Percentiles rank a stretch among this genome's conserved stretches.
phyloP scores from a whole-genome alignment of 2,329 filamentous ascomycete genomes.

The Aulographum hederae region DNA sequence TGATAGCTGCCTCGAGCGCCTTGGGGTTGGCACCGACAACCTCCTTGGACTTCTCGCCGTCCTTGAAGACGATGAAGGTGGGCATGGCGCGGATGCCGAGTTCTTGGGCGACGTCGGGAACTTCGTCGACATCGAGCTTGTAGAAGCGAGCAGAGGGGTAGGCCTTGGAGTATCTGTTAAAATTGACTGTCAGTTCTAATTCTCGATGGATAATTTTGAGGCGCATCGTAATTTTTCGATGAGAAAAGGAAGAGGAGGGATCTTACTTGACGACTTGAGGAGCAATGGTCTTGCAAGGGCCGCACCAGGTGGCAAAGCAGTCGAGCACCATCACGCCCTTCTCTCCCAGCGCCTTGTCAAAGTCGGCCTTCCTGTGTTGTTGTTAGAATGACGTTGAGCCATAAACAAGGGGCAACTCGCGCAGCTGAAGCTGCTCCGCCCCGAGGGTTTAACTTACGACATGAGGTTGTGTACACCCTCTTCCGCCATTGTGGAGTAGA shows the following conservation, averaged over 20 bases:
- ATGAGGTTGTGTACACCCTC: slow-evolving; percentile 31
- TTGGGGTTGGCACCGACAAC: slow-evolving; percentile 67
- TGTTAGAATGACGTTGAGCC: neutral
- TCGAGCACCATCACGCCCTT: slow-evolving; percentile 59
- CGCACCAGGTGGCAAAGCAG: slow-evolving; percentile 82
- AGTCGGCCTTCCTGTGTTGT: slow-evolving; percentile 36
- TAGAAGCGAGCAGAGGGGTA: slow-evolving; percentile 52
- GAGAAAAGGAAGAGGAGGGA: too few species aligned
- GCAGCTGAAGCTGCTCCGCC: neutral
- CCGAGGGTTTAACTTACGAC: slow-evolving; percentile 16
- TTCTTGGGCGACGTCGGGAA: slow-evolving; percentile 56
- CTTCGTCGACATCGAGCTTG: slow-evolving; percentile 81
- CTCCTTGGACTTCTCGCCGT: slow-evolving; percentile 52
- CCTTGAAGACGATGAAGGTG: slow-evolving; percentile 72
- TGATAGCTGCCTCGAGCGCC: slow-evolving; percentile 39
- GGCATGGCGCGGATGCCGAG: slow-evolving; percentile 82
- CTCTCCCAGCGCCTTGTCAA: slow-evolving; percentile 32
- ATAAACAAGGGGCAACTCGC: neutral
- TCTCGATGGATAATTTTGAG: neutral
- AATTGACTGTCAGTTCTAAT: too few species aligned
- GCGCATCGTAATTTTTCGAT: too few species aligned
- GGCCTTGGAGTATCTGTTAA: slow-evolving; percentile 36
- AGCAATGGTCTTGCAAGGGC: slow-evolving; percentile 82
- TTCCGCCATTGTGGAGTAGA: slow-evolving; percentile 22
- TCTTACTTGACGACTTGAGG: slow-evolving; percentile 53